phyloP scores from a whole-genome alignment of 1,284 basidiomycete genomes.

The Phellopilus nigrolimitatus region DNA sequence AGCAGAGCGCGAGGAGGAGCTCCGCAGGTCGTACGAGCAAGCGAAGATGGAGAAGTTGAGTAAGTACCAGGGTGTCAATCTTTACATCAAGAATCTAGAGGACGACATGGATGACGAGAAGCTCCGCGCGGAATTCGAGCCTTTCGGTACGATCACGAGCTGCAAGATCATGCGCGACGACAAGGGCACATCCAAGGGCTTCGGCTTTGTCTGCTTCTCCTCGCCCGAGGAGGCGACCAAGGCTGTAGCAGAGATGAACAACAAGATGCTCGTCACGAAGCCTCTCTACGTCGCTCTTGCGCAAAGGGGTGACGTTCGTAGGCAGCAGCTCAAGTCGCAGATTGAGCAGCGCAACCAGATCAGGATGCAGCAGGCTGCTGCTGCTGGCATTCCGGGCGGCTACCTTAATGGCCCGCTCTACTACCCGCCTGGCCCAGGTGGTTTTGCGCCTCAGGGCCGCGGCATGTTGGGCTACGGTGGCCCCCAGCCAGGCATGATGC shows the following conservation, averaged over 20 bases:
- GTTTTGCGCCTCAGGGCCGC: constrained; percentile 77
- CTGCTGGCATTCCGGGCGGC: constrained; percentile 76
- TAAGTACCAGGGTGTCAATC: constrained; percentile 99
- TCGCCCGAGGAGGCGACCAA: constrained; percentile 99
- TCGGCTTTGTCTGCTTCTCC: constrained; percentile 99
- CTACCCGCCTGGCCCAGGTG: constrained; percentile 79
- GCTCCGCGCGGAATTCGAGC: constrained; percentile 92
- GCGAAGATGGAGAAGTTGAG: constrained; percentile 96
- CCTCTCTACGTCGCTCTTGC: constrained; percentile 98
- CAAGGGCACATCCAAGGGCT: constrained; percentile 87
- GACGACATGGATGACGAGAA: constrained; percentile 95
- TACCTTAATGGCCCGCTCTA: constrained; percentile 86
- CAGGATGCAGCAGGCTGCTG: constrained; percentile 89
- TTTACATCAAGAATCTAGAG: constrained; percentile 98
- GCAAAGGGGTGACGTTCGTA: constrained; percentile 96
- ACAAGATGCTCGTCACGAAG: constrained; percentile 99
- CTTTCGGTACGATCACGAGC: constrained; percentile 95
- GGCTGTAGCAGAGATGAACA: constrained; percentile 99
- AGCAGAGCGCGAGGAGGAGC: constrained; percentile 95
- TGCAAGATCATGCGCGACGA: constrained; percentile 99
- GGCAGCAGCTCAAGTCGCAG: constrained; percentile 98
- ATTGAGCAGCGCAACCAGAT: constrained; percentile 96
- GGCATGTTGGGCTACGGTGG: constrained; percentile 73
- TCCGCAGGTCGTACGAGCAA: constrained; percentile 91
- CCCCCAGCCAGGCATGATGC: constrained; percentile 78